Evolutionary conservation across 371 early-diverging fungal genomes (phyloP), one percentile per base, ranked within the genome.

Genomic region (Mucor circinelloides): DNA sequence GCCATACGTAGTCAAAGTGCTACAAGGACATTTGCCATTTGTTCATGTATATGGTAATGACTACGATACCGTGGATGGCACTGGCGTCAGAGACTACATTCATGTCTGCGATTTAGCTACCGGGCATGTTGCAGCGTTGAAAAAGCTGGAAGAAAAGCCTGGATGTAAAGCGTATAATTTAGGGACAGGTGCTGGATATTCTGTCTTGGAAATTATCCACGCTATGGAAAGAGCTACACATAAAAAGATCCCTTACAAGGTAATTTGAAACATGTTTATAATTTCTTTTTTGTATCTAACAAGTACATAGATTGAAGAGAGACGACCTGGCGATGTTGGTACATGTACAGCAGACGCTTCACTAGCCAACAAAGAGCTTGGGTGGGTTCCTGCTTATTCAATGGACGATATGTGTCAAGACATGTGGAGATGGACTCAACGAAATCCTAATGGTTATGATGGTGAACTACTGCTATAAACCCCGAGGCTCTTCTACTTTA

Each of bases 81-180:
- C 95, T 6, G 94, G 95, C n/a, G 89, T 96, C 0, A 89, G 97
- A 34, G 97, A 97, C 72, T 96, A 90, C 66, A 89, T 96, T 56
- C 96, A 96, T 72, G 94, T 96, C 1, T 87, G 90, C 55, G 96
- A 96, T 70, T 76, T 96, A 25, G 96, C 95, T 0, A 83, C 84
- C 19, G 96, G 94, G 2, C 97, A 97, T 73, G 83, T 95, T 5
- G 84, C 84, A 3, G 96, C 96, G 1, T 75, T 96, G 36, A 79
- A 85, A 59, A 87, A 90, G 54, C 75, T 94, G 62, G 79, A 81
- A 28, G 72, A 72, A 42, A 69, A 79, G 15, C 84, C 77, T 44
- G 83, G 87, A 25, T 91, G 90, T 71, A 83, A 84, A 66, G 85
- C 90, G 1, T 95, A 89, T 73, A 96, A 97, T 72, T 77, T 96